Evolutionary conservation across 768 basidiomycete genomes (phyloP), one percentile per base, ranked within the genome.

Genomic region (Krasilnikovozyma curviuscula): DNA sequence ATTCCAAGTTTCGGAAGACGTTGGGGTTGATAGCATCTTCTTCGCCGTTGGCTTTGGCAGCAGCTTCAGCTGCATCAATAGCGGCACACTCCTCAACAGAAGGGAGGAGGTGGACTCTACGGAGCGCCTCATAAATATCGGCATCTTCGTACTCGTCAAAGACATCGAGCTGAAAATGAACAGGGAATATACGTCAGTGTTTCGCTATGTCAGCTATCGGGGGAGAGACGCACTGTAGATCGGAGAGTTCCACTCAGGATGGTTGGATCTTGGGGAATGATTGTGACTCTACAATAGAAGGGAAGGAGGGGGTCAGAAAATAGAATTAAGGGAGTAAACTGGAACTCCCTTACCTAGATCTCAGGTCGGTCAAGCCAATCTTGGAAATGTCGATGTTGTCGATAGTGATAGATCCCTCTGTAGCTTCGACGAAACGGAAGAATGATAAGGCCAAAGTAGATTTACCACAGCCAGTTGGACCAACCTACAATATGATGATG

Each of bases 371-470:
- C 30, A 89, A 67, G 18, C 84, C 85, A 46, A 88, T 74, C 46
- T 71, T 69, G 25, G 82, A 70, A 50, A 84, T 84, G 55, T 88
- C 60, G 10, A 83, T 40, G n/a, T 70, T 80, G 59, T 86, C 85
- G 31, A 89, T 69, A 4, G 74, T 37, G 45, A 86, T 85, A 7
- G 68, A 69, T 6, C 84, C 84, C 56, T 77, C 70, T 0, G 75
- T 76, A 1, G 84, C 77, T 59, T 89, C 83, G n/a, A 89, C 83
- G 59, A 85, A 83, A 21, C 81, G 74, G 74, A 89, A 85, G 67
- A 86, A 81, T 7, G 79, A 80, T 12, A 86, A 68, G 0, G 83
- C 83, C 12, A 34, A 40, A 9, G 37, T 45, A 1, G 40, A 2
- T 5, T 10, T 27, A 12, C 41, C 48, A 40, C 65, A 59, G 1